Evolutionary conservation across 1,139 yeast genomes (phyloP).

Genomic region (Suhomyces kunorum): DNA sequence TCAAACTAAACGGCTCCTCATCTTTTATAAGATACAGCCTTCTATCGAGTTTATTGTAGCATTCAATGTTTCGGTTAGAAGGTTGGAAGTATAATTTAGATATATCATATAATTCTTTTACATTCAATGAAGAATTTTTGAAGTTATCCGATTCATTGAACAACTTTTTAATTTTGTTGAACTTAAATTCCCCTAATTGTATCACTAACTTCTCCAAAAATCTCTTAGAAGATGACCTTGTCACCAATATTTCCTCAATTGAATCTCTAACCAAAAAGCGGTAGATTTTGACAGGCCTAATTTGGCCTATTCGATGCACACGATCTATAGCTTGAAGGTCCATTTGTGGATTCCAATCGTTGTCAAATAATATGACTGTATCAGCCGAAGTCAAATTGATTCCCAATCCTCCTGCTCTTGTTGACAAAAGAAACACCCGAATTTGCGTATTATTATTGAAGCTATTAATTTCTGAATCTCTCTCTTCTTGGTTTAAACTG

Average conservation of each 20-base stretch:
- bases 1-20: conserved; percentile 9
- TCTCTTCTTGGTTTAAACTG: conserved; percentile 57
- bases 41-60: background rate
- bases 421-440: conserved; percentile 70
- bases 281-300: conserved; percentile 75
- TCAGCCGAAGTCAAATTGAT: conserved; percentile 85
- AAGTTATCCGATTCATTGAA: conserved; percentile 16
- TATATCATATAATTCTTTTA: conserved; percentile 26
- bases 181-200: conserved; percentile 77
- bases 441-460: conserved; percentile 45
- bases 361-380: conserved; percentile 84
- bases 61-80: conserved; percentile 9
- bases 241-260: conserved; percentile 77
- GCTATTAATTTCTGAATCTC: conserved; percentile 61
- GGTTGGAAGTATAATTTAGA: conserved; percentile 31
- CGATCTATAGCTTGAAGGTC: conserved; percentile 96
- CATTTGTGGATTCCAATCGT: conserved; percentile 97
- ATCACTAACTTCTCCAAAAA: conserved; percentile 80
- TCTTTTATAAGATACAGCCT: background rate
- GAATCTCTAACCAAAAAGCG: conserved; percentile 77
- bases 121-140: conserved; percentile 14
- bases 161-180: conserved; percentile 38
- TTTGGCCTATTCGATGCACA: conserved; percentile 91
- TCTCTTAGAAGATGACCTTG: conserved; percentile 76
- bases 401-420: conserved; percentile 95